phyloP scores from a whole-genome alignment of 2,329 filamentous ascomycete genomes.

The Fusarium xyrophilum region DNA sequence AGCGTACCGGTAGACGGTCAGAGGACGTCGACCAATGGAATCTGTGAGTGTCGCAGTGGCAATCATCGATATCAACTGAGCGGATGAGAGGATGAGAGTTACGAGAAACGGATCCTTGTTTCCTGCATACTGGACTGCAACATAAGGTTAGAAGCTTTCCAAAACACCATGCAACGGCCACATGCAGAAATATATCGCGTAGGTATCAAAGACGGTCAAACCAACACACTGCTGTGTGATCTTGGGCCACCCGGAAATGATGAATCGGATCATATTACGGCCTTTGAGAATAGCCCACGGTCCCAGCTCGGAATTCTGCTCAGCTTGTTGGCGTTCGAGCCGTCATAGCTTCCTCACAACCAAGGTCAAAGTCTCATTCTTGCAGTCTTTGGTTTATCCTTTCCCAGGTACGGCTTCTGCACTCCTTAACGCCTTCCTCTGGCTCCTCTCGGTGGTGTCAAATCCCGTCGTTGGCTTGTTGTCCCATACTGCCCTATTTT shows the following conservation, averaged over 20 bases:
- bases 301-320: too few relatives aligned
- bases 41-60: not conserved
- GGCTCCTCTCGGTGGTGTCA: not conserved
- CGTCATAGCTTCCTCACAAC: too few relatives aligned
- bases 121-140: not conserved
- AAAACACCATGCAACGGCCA: rapidly evolving
- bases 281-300: not conserved
- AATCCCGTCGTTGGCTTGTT: rapidly evolving
- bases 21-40: not conserved
- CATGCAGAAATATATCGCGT: not conserved
- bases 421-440: too few relatives aligned
- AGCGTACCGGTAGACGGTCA: not conserved
- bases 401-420: too few relatives aligned
- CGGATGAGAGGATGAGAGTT: not conserved
- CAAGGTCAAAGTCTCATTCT: too few relatives aligned
- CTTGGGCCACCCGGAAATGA: not conserved
- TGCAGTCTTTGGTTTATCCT: too few relatives aligned
- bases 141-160: not conserved
- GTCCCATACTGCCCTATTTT: too few relatives aligned
- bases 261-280: not conserved
- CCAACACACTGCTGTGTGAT: not conserved
- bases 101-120: not conserved
- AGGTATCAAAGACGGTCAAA: not conserved
- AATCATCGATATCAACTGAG: not conserved
- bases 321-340: too few relatives aligned